Evolutionary conservation across 768 basidiomycete genomes (phyloP), one percentile per base, ranked within the genome.

Genomic region (Royoungia palumana): DNA sequence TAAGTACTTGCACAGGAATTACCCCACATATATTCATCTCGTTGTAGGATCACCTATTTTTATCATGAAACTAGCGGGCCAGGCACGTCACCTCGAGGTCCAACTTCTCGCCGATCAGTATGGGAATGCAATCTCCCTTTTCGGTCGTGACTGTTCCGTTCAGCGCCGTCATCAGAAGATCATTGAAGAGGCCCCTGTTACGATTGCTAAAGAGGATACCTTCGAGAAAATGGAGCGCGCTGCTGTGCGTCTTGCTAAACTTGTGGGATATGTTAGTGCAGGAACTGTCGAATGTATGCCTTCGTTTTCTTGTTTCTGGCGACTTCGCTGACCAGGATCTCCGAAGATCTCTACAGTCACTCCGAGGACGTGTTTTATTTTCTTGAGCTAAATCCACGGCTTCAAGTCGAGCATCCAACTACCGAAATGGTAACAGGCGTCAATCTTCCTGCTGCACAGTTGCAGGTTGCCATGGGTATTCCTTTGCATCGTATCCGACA

Each of bases 361-460:
- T 77, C 83, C 0, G 95, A 97, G 52, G 92, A 98, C 63, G 80
- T 83, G 24, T 99, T 98, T 74, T 92, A 88, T 74, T 99, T 99
- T 80, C 79, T 99, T 54, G 96, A 99, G 70, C 82, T 99, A 51
- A 99, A 99, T 70, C 96, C 96, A 39, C 94, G 96, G 79, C 86
- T 99, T 19, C 96, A 99, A 74, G 96, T 99, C 62, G 96, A 99
- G 73, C 96, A 99, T 69, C 96, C 96, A 10, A 99, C 96, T 11
- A 99, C 96, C 19, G 96, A 99, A 70, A 99, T 98, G 92, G 96
- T 98, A n/a, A 85, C 89, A 5, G 96, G 96, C 10, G 95, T 97
- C 72, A 96, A 97, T 70, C 81, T 99, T 44, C 96, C 96, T 21
- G 94, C 94, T 47, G 90, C 96, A 11, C 96, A 99, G 66, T 81